Percentiles rank a stretch among this genome's conserved stretches.
phyloP scores from a whole-genome alignment of 2,329 filamentous ascomycete species.

The Diaporthe velutina region DNA sequence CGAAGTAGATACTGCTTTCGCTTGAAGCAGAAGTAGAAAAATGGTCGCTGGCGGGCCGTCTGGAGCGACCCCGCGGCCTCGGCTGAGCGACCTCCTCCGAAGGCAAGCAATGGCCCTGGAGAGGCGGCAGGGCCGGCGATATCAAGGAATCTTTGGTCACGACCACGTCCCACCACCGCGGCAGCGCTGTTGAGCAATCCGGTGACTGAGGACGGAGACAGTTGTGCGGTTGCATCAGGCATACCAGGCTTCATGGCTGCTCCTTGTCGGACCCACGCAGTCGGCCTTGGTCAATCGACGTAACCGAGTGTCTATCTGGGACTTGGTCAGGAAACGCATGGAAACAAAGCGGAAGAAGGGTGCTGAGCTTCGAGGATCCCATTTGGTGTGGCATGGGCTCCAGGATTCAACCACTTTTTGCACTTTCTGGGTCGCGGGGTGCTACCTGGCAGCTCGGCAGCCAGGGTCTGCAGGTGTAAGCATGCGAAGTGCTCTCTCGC shows the following conservation, averaged over 20 bases:
- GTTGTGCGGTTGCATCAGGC: conserved; percentile 33
- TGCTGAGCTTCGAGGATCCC: background rate
- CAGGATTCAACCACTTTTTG: background rate
- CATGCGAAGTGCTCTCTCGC: background rate
- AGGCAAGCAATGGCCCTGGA: background rate
- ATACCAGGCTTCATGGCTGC: background rate
- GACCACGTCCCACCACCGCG: background rate
- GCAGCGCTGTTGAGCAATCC: conserved; percentile 1
- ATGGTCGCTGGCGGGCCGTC: background rate
- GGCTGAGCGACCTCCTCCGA: background rate
- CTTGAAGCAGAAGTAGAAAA: conserved; percentile 27
- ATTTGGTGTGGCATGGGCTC: background rate
- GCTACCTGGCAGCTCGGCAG: conserved; percentile 1
- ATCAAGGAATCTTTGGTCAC: conserved; percentile 5
- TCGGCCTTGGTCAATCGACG: conserved; percentile 27
- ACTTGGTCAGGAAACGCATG: background rate
- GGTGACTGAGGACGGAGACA: background rate
- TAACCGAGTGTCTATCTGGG: background rate
- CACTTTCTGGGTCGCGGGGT: background rate
- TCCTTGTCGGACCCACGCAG: conserved; percentile 14
- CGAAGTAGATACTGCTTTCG: background rate
- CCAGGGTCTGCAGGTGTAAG: background rate
- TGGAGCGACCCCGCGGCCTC: conserved; percentile 1
- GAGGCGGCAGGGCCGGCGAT: conserved; percentile 6
- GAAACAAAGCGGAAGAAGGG: background rate